Percentiles rank a stretch among this genome's conserved stretches.
These are phyloP conservation scores for Daldinia sp. DNA, from an alignment of 2,329 filamentous ascomycete genomes.

Conservation along the genomic window DNA sequence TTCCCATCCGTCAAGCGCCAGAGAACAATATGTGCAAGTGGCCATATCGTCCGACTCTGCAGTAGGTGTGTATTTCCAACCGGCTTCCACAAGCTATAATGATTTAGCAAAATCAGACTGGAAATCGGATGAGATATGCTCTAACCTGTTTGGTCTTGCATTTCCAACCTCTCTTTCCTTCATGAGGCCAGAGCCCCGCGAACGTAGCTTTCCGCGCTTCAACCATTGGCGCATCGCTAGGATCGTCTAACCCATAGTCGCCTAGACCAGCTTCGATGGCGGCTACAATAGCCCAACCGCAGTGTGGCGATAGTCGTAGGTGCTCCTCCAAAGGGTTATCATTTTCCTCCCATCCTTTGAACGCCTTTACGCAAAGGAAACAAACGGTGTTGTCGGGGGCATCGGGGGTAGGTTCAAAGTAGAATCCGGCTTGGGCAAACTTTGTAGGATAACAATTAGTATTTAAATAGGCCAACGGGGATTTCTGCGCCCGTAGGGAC, in stretches of 20 bases:
- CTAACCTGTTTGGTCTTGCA: constrained; percentile 87
- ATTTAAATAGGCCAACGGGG: constrained; percentile 6
- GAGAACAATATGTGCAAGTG: constrained; percentile 89
- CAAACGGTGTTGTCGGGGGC: constrained; percentile 91
- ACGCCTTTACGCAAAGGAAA: constrained; percentile 84
- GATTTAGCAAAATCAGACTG: constrained; percentile 40
- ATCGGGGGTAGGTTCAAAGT: constrained; percentile 79
- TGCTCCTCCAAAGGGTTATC: constrained; percentile 90
- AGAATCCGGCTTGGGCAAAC: constrained; percentile 93
- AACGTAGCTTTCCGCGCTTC: constrained; percentile 88
- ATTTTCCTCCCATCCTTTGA: constrained; percentile 92
- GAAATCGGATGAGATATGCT: constrained; percentile 8
- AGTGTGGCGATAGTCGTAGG: constrained; percentile 82
- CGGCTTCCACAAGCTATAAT: constrained; percentile 83
- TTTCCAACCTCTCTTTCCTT: constrained; percentile 87
- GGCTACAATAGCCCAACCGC: constrained; percentile 85
- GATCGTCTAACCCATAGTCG: constrained; percentile 77
- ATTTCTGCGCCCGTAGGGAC: constrained; percentile 41
- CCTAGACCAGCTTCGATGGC: constrained; percentile 71
- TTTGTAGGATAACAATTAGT: constrained; percentile 54
- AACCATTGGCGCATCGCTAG: constrained; percentile 76
- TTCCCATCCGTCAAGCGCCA: constrained; percentile 95
- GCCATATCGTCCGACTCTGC: constrained; percentile 88
- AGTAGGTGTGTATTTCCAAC: constrained; percentile 93
- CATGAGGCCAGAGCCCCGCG: constrained; percentile 87